Evolutionary conservation across 108 stramenopile genomes (phyloP).

Genomic region (Discostella stelligeroides): DNA sequence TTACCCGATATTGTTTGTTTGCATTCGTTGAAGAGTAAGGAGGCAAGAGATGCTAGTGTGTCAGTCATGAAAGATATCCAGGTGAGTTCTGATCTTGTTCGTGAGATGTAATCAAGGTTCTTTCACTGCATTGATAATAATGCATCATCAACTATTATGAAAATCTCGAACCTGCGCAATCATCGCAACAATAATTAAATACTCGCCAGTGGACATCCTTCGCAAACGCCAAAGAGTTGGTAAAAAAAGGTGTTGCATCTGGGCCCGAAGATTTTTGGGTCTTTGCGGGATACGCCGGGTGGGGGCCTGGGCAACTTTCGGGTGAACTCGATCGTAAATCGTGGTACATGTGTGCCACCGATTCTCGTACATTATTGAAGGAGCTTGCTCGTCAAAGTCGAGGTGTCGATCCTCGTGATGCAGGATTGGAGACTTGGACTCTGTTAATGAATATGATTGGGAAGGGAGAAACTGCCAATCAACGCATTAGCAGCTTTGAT

Average conservation of each 20-base stretch:
- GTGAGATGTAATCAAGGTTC: background rate
- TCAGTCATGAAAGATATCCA: slow-evolving; percentile 84
- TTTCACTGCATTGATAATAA: too few species aligned
- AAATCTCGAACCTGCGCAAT: slow-evolving; percentile 5
- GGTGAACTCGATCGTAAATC: slow-evolving; percentile 76
- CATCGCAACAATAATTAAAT: background rate
- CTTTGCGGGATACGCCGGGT: slow-evolving; percentile 71
- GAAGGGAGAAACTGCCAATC: slow-evolving; percentile 51
- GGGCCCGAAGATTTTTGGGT: slow-evolving; percentile 67
- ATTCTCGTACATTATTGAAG: slow-evolving; percentile 66
- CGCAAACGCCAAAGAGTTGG: slow-evolving; percentile 71
- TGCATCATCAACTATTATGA: background rate
- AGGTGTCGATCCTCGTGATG: slow-evolving; percentile 58
- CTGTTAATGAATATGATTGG: slow-evolving; percentile 73
- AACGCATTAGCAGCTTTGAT: slow-evolving; percentile 62
- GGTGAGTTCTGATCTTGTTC: slow-evolving; percentile 10
- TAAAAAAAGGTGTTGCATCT: slow-evolving; percentile 48
- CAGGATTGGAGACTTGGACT: slow-evolving; percentile 73
- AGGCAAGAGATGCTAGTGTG: slow-evolving; percentile 55
- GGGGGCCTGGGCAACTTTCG: slow-evolving; percentile 58
- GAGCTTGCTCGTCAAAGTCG: slow-evolving; percentile 60
- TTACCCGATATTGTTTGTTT: slow-evolving; percentile 80
- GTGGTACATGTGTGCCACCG: slow-evolving; percentile 89
- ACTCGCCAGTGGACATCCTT: slow-evolving; percentile 82
- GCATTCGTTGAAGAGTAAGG: slow-evolving; percentile 67